Evolutionary conservation across 345 rosid species (phyloP).

Genomic region (Bruguiera sexangula): DNA sequence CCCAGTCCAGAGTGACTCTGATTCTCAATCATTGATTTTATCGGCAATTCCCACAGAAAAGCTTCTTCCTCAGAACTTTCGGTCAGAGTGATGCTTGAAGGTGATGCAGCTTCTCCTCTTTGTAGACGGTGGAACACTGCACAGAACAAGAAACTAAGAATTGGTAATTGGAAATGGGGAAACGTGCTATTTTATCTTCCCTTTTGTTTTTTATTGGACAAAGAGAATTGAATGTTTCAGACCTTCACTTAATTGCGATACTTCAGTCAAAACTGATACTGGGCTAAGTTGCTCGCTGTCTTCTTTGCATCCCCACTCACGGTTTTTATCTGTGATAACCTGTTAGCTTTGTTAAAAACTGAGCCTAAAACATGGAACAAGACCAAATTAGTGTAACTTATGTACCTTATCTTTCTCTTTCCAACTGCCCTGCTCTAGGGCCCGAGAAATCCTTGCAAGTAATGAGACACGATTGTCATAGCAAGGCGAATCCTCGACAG

Average conservation of each 20-base stretch:
- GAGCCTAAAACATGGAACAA: not conserved
- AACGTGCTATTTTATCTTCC: not conserved
- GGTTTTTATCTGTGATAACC: slow-evolving; percentile 2
- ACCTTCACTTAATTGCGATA: slow-evolving; percentile 20
- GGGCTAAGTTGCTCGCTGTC: slow-evolving; percentile 15
- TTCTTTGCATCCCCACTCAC: slow-evolving; percentile 10
- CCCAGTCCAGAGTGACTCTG: slow-evolving; percentile 13
- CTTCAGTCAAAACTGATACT: slow-evolving; percentile 7
- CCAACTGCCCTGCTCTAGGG: slow-evolving; percentile 3
- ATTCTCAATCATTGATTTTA: slow-evolving; percentile 17
- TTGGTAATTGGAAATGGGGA: not conserved
- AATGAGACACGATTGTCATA: not conserved
- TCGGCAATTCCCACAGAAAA: slow-evolving; percentile 11
- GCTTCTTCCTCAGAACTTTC: slow-evolving; percentile 8
- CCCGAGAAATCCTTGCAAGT: slow-evolving; percentile 9
- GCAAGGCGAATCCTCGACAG: slow-evolving; percentile 3
- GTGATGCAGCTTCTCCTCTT: slow-evolving; percentile 12
- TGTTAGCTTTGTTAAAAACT: slow-evolving; percentile 17
- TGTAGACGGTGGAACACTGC: not conserved
- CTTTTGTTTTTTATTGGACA: not conserved
- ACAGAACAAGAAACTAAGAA: not conserved
- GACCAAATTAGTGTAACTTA: slow-evolving; percentile 3
- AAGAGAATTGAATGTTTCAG: not conserved
- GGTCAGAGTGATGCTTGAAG: slow-evolving; percentile 9
- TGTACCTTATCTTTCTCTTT: slow-evolving; percentile 37